phyloP scores from a whole-genome alignment of 768 basidiomycete species.

The Clitopilus passeckerianus region DNA sequence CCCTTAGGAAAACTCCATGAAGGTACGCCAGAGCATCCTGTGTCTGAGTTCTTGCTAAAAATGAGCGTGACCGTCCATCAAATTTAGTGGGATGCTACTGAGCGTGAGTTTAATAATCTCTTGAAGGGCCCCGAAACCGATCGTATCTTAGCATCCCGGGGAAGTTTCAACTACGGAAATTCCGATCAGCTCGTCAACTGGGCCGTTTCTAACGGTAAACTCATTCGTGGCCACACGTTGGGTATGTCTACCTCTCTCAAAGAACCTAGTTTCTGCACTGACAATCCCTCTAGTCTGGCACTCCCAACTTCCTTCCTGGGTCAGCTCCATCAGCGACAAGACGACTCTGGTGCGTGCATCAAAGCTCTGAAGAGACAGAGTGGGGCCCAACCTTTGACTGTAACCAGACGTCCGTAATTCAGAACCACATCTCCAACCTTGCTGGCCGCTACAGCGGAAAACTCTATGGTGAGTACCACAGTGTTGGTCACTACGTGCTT shows the following conservation, averaged over 20 bases:
- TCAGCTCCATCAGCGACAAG: slow-evolving; percentile 24
- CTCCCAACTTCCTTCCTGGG: slow-evolving; percentile 31
- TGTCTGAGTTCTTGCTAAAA: background rate
- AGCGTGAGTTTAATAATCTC: background rate
- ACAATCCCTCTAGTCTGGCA: slow-evolving; percentile 23
- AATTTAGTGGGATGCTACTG: slow-evolving; percentile 4
- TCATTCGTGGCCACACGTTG: slow-evolving; percentile 24
- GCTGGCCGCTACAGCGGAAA: slow-evolving; percentile 32
- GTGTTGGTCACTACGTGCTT: background rate
- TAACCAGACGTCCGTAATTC: slow-evolving; percentile 26
- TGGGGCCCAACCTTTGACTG: background rate
- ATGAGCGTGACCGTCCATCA: too few relatives aligned
- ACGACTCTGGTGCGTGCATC: slow-evolving; percentile 19
- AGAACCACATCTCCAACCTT: slow-evolving; percentile 33
- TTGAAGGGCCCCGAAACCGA: background rate
- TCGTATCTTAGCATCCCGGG: slow-evolving; percentile 11
- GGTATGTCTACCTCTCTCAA: slow-evolving; percentile 8
- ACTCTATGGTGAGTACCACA: slow-evolving; percentile 19
- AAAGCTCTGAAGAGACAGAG: background rate
- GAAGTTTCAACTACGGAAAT: slow-evolving; percentile 19
- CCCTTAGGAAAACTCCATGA: slow-evolving; percentile 2
- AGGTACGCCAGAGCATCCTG: background rate
- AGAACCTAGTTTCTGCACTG: background rate
- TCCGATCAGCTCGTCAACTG: slow-evolving; percentile 25
- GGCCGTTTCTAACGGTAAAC: slow-evolving; percentile 18